These are phyloP conservation scores for Pouteria glomerata DNA, from an alignment of 148 eudicot genomes.

Conservation along the genomic window DNA sequence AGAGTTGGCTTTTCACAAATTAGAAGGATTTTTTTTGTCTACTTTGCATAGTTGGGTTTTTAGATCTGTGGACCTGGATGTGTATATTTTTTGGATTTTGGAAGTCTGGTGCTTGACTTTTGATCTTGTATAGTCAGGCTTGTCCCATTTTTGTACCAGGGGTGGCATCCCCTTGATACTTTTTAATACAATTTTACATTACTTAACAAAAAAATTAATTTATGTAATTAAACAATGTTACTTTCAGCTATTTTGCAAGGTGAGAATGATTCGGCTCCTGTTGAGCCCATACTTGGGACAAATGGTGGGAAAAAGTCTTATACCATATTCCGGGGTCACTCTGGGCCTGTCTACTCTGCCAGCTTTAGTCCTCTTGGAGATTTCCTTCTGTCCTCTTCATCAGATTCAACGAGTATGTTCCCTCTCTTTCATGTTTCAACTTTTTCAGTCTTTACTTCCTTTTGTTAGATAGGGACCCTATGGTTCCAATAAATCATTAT, in stretches of 20 bases:
- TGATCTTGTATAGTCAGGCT: too few relatives aligned
- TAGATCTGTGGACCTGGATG: too few relatives aligned
- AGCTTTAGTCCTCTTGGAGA: constrained; percentile 89
- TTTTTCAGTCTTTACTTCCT: not conserved
- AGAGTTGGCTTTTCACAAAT: too few relatives aligned
- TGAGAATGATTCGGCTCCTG: constrained; percentile 55
- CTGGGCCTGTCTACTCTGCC: constrained; percentile 94
- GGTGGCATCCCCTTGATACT: too few relatives aligned
- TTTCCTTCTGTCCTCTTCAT: constrained; percentile 89
- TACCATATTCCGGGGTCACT: constrained; percentile 81
- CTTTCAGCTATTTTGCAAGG: constrained; percentile 50
- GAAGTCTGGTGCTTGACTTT: too few relatives aligned
- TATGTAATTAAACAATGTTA: constrained; percentile 6
- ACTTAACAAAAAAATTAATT: too few relatives aligned
- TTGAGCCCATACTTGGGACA: constrained; percentile 40
- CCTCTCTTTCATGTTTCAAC: constrained; percentile 8
- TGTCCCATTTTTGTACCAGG: too few relatives aligned
- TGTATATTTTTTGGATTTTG: too few relatives aligned
- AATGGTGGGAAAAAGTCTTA: constrained; percentile 65
- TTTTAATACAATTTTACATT: too few relatives aligned
- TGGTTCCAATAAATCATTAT: not conserved
- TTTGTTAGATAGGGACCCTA: not conserved
- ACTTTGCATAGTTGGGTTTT: too few relatives aligned
- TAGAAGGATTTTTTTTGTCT: too few relatives aligned
- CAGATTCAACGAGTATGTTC: constrained; percentile 83